Evolutionary conservation across 129 eudicot species (phyloP), one percentile per base, ranked within the genome.

Genomic region (Arctium lappa): DNA sequence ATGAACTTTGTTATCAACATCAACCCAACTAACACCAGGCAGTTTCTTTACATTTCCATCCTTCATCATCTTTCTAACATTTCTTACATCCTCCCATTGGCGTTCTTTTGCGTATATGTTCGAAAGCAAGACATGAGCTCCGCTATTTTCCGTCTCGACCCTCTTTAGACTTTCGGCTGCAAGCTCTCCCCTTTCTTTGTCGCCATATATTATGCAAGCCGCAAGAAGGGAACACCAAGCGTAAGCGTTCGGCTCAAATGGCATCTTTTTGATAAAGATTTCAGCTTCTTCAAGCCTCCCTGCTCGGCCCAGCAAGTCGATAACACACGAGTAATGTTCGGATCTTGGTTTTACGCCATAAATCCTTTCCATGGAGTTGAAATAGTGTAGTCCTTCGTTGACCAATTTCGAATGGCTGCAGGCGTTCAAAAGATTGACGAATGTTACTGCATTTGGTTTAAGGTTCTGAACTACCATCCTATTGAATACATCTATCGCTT

Each of bases 281-380:
- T 89, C 92, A 1, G 92, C 86, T 84, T 89, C 90, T 81, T 86
- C 63, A 69, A 89, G 92, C 83, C 73, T 84, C 46, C 92, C 90
- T 1, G 85, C 83, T 65, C 92, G 84, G 63, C 90, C 77, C 53
- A 89, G 72, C 77, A 89, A 73, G 69, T 89, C 92, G 3, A 89
- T 81, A 18, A 89, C 86, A 81, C 92, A 89, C 66, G 90, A 78
- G 77, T 89, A 89, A 79, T 89, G 90, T 75, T 85, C 88, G 31
- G 83, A 71, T 75, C 73, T 87, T 32, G 87, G 92, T 74, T 74
- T 79, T 46, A 86, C 72, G 2, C 83, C 86, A 50, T 86, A 84
- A 7, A 63, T 68, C n/a, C 12, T 70, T 76, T 86, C 88, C 89
- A 86, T 89, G 29, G 86, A 84, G 50, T 81, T 32, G 77, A 89